Base-by-base conservation (phyloP, 228 moss, liverwort and hornwort species). In the Sphagnum magellanicum region DNA sequence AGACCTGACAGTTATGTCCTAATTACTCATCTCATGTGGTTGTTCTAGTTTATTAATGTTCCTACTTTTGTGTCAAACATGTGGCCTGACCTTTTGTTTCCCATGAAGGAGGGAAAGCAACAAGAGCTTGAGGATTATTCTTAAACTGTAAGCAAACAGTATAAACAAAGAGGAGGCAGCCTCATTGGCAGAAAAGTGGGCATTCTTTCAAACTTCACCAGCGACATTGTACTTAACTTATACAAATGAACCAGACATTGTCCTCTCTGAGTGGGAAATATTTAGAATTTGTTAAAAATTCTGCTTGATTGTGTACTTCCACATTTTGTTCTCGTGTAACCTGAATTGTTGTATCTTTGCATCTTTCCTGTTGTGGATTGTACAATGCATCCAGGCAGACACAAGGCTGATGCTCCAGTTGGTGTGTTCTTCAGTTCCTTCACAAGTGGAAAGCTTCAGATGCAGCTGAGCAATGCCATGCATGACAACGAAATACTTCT, bases 101-200 rank as follows among this genome's bases (percentile, higher is more conserved):
- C 12, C 12, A 55, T 12, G 32, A 32, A 55, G 55, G 77, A 73
- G 63, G 71, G 65, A 49, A 75, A 62, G 65, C 61, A 50, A 71
- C 63, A 8, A 32, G 51, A 52, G 63, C 51, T 71, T 13, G 52
- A 71, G 63, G 52, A 71, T 63, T 58, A 57, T 64, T 50, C 61
- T 77, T 60, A 74, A 73, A 61, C 60, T 73, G 68, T 77, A 84
- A 71, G 59, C 71, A 48, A 66, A 66, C 53, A 78, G 77, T 73
- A 77, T 62, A 47, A 63, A 67, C 65, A 80, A 84, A 32, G 73
- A 75, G 70, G 81, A 82, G 73, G 60, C 63, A 64, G 50, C 60
- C 16, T 61, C 60, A 10, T 5, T 48, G 50, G 77, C 79, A 60
- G 77, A 52, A 50, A 71, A 73, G 57, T 72, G 81, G 81, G 85